Conservation (phyloP, 2,329 filamentous ascomycete genomes). For the Colletotrichum trifolii region DNA sequence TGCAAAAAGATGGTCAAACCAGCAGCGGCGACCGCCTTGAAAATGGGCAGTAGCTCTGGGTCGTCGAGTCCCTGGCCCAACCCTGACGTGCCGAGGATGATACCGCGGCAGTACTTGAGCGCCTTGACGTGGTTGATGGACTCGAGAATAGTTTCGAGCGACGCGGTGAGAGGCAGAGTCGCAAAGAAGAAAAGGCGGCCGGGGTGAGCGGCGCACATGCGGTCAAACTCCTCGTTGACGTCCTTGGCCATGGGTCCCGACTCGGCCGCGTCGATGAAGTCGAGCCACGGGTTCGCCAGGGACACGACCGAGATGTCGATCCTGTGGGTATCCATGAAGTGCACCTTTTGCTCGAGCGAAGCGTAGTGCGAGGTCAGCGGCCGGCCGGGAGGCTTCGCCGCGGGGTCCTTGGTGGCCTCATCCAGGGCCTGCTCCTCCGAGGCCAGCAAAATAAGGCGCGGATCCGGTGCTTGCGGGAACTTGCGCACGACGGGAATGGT, state of each 20-base stretch:
- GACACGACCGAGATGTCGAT: slow-evolving; percentile 89
- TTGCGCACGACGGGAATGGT: slow-evolving; percentile 78
- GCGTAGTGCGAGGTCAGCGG: slow-evolving; percentile 88
- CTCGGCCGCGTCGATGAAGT: slow-evolving; percentile 75
- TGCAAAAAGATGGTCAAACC: slow-evolving; percentile 82
- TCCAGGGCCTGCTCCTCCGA: slow-evolving; percentile 59
- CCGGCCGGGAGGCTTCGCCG: slow-evolving; percentile 74
- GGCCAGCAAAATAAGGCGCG: slow-evolving; percentile 74
- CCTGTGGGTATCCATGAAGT: slow-evolving; percentile 86
- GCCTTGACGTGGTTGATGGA: slow-evolving; percentile 72
- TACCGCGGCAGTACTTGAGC: slow-evolving; percentile 79
- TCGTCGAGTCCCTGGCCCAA: slow-evolving; percentile 86
- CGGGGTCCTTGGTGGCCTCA: slow-evolving; percentile 63
- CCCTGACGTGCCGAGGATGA: slow-evolving; percentile 88
- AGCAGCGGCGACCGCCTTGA: slow-evolving; percentile 73
- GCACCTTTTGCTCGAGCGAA: slow-evolving; percentile 80
- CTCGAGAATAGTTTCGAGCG: slow-evolving; percentile 67
- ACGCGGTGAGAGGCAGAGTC: slow-evolving; percentile 80
- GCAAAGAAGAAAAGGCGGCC: slow-evolving; percentile 86
- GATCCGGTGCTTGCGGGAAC: slow-evolving; percentile 66
- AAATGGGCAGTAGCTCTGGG: slow-evolving; percentile 75
- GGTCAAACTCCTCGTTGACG: slow-evolving; percentile 83
- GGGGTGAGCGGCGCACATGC: slow-evolving; percentile 73
- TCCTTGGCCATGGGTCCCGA: slow-evolving; percentile 71
- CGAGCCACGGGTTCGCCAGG: slow-evolving; percentile 93